Conservation (phyloP, 106 monocot genomes). For the Dendrobium catenatum region DNA sequence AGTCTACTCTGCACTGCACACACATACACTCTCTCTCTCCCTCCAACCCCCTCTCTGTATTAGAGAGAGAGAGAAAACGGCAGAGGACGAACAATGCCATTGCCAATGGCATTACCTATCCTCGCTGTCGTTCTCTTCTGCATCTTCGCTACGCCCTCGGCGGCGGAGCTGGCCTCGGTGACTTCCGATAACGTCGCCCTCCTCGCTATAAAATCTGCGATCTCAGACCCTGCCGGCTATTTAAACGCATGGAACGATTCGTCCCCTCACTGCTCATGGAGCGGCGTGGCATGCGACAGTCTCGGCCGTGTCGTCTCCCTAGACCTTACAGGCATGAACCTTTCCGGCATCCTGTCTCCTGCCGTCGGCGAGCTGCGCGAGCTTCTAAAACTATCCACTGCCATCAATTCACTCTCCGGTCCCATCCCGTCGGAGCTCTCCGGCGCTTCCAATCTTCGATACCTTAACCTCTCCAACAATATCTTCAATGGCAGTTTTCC, state of each 20-base stretch:
- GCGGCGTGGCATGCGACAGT: conserved; percentile 4
- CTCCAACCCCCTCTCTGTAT: too few species aligned
- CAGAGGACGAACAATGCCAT: not conserved
- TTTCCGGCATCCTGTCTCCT: conserved; percentile 51
- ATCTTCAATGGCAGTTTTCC: conserved; percentile 62
- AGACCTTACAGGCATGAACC: conserved; percentile 45
- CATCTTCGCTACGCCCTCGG: not conserved
- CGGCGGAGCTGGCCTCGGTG: not conserved
- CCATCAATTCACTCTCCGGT: conserved; percentile 44
- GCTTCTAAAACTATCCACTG: conserved; percentile 48
- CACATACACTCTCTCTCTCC: not conserved
- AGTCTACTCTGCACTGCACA: not conserved
- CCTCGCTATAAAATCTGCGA: not conserved
- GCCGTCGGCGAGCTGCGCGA: conserved; percentile 20
- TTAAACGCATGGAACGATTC: conserved; percentile 8
- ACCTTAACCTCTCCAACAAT: conserved; percentile 88
- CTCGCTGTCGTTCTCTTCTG: not conserved
- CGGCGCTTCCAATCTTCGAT: conserved; percentile 28
- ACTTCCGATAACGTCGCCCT: not conserved
- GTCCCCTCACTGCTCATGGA: conserved; percentile 14
- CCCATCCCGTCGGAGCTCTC: conserved; percentile 52
- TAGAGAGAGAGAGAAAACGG: not conserved
- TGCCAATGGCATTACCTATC: not conserved
- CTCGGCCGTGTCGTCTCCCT: conserved; percentile 28
- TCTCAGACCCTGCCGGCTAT: not conserved